Evolutionary conservation across 148 eudicot genomes (phyloP), one percentile per base, ranked within the genome.

Genomic region (Chenopodium formosanum): DNA sequence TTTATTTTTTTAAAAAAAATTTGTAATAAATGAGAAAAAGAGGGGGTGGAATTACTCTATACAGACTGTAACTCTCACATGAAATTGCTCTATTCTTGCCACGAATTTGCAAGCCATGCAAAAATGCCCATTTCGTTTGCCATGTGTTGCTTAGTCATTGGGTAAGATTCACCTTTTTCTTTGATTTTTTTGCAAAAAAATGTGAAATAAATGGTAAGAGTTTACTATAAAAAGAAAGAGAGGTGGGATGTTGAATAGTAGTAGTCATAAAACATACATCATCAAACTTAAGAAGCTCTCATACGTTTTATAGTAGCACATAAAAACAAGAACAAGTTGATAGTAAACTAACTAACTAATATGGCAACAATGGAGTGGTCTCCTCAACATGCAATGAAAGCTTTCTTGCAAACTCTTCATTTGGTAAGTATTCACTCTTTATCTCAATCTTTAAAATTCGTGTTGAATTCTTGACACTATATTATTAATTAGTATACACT

Each of bases 351-450:
- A 52, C 56, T 52, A 40, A 6, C 44, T 50, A 13, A 13, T 50
- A 50, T 17, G 66, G 46, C 10, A 20, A 83, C 10, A 20, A 83
- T 78, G 86, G 74, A 50, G 20, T 80, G 86, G 86, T 84, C 83
- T 47, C 86, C 86, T 80, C 77, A 77, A 50, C 40, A 80, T 76
- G 86, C 86, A 3, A 76, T 80, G 76, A 74, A 84, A 62, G 86
- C 86, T 80, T 84, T 80, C 77, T 80, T 84, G 83, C 83, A 84
- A 48, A 84, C 86, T 77, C 81, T 84, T n/a, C 86, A 80, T 72
- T 25, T 84, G 86, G 86, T 84, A 80, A 60, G 9, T 37, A 29
- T 4, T 66, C n/a, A 53, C 16, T 53, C 16, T 53, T 40, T 40
- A 40, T 40, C 44, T 40, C 44, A 4, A 56, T 13, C n/a, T 56